phyloP scores from a whole-genome alignment of 2,329 filamentous ascomycete genomes.

The Aureobasidium musti region DNA sequence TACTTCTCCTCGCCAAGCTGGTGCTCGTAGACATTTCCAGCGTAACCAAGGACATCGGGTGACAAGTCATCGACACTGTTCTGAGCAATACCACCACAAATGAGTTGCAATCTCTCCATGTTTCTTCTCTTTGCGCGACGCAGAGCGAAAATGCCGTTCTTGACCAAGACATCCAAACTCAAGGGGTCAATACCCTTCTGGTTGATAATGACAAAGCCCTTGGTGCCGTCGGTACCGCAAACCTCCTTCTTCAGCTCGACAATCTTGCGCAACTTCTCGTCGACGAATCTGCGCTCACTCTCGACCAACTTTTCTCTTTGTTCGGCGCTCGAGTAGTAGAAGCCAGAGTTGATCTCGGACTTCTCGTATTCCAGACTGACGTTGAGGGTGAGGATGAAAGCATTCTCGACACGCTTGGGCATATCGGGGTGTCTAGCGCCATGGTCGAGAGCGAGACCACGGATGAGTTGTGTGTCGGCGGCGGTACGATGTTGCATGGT shows the following conservation, averaged over 20 bases:
- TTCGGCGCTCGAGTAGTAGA: slow-evolving; percentile 97
- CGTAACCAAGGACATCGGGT: slow-evolving; percentile 89
- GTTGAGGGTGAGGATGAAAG: slow-evolving; percentile 91
- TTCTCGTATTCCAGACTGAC: slow-evolving; percentile 99
- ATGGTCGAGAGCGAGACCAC: slow-evolving; percentile 89
- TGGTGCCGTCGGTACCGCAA: slow-evolving; percentile 88
- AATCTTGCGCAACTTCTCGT: slow-evolving; percentile 95
- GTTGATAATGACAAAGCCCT: slow-evolving; percentile 97
- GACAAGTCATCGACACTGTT: slow-evolving; percentile 95
- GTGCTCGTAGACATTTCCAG: slow-evolving; percentile 95
- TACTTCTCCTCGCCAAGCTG: slow-evolving; percentile 98
- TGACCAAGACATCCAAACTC: slow-evolving; percentile 91
- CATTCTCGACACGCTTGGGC: slow-evolving; percentile 95
- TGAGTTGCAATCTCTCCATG: slow-evolving; percentile 96
- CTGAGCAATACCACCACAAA: slow-evolving; percentile 87
- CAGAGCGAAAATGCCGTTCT: slow-evolving; percentile 95
- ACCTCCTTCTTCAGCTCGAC: slow-evolving; percentile 98
- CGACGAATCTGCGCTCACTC: slow-evolving; percentile 92
- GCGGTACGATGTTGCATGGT: slow-evolving; percentile 99
- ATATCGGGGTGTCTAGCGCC: slow-evolving; percentile 97
- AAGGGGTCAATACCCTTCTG: slow-evolving; percentile 99
- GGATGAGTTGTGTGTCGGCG: slow-evolving; percentile 93
- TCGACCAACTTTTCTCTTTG: slow-evolving; percentile 98
- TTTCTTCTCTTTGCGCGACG: slow-evolving; percentile 95
- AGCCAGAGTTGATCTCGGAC: slow-evolving; percentile 97